A percentile compares a stretch with the other conserved stretches of the same genome.
These are phyloP conservation scores for Raddia guianensis DNA, from an alignment of 176 grass and related monocot species.

Conservation along the genomic window DNA sequence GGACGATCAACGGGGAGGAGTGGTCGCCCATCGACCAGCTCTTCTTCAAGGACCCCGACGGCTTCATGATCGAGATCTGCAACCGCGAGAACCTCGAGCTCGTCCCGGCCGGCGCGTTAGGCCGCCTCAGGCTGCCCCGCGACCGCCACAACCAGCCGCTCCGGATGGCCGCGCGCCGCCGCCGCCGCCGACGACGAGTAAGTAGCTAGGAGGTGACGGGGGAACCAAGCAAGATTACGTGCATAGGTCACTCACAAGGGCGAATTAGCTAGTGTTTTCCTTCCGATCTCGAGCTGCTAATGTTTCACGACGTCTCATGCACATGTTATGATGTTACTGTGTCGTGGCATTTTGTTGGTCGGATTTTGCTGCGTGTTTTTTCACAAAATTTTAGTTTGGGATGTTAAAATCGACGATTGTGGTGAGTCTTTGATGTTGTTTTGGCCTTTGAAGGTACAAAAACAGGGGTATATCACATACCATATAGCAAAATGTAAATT, in stretches of 20 bases:
- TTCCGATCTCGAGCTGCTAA: not conserved
- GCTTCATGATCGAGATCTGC: slow-evolving; percentile 87
- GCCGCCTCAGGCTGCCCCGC: slow-evolving; percentile 56
- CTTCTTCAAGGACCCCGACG: slow-evolving; percentile 81
- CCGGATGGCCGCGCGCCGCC: slow-evolving; percentile 3
- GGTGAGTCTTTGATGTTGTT: no score
- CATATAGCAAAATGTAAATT: no score
- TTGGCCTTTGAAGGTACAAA: no score
- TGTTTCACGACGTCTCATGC: not conserved
- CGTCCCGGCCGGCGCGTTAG: slow-evolving; percentile 56
- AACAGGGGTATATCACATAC: no score
- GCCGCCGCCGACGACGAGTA: no score
- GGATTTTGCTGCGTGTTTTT: not conserved
- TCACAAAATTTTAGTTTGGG: not conserved
- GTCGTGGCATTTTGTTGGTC: not conserved
- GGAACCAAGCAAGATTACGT: no score
- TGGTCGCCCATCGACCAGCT: slow-evolving; percentile 68
- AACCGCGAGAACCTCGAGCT: slow-evolving; percentile 87
- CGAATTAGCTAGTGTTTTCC: not conserved
- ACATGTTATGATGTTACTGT: not conserved
- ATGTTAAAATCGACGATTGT: no score
- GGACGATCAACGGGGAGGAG: slow-evolving; percentile 78
- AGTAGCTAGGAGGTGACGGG: no score
- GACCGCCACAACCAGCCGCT: slow-evolving; percentile 57
- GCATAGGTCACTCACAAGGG: no score